Evolutionary conservation across 768 basidiomycete genomes (phyloP).

Genomic region (Chalciporus piperatus): DNA sequence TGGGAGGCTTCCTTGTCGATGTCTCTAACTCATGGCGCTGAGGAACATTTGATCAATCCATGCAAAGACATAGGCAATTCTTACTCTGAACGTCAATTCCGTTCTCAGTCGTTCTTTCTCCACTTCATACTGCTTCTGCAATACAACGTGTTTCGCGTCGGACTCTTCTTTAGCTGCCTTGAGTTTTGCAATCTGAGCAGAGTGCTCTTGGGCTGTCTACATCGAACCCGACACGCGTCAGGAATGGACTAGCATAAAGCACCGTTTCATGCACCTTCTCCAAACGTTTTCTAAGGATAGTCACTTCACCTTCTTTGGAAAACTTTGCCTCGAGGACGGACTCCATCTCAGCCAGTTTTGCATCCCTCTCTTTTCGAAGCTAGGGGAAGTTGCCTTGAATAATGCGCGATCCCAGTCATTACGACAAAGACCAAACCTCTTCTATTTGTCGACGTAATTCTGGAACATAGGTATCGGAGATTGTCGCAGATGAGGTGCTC

Average conservation of each 20-base stretch:
- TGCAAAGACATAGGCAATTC: constrained; percentile 13
- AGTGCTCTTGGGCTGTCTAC: constrained; percentile 60
- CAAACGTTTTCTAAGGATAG: constrained; percentile 59
- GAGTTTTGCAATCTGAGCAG: constrained; percentile 52
- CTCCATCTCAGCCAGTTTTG: constrained; percentile 43
- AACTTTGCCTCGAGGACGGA: constrained; percentile 50
- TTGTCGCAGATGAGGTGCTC: constrained; percentile 2
- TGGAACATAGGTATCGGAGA: constrained; percentile 7
- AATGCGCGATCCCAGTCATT: constrained; percentile 8
- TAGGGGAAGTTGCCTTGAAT: constrained; percentile 25
- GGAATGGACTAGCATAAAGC: neutral
- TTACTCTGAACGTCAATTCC: constrained; percentile 66
- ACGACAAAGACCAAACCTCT: constrained; percentile 39
- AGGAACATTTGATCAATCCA: constrained; percentile 13
- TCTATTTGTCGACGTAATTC: constrained; percentile 38
- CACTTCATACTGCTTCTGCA: constrained; percentile 61
- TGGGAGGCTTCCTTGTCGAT: constrained; percentile 47
- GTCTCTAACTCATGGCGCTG: constrained; percentile 72
- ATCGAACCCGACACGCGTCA: neutral
- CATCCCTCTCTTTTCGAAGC: constrained; percentile 50
- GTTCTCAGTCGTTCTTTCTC: constrained; percentile 71
- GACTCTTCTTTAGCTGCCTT: constrained; percentile 60
- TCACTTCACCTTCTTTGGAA: constrained; percentile 69
- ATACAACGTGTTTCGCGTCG: constrained; percentile 50
- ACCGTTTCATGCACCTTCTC: constrained; percentile 49